Evolutionary conservation across 1,139 yeast genomes (phyloP).

Genomic region (Blastobotrys illinoisensis): DNA sequence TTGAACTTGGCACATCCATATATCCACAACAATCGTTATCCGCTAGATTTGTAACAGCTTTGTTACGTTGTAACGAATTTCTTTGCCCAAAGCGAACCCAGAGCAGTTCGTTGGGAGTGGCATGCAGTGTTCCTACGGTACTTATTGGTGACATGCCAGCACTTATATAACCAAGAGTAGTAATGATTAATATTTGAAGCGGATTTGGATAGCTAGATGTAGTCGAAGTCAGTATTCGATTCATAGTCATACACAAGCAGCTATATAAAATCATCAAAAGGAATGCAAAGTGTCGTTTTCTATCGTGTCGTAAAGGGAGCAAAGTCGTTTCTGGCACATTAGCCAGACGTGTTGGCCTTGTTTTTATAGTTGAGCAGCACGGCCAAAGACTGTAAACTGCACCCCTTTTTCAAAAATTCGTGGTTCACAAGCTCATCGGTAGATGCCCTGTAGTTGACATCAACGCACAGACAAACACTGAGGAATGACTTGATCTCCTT

Average conservation of each 20-base stretch:
- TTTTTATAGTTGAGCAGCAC: conserved; percentile 65
- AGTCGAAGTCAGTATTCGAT: not conserved
- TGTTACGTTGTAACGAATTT: too few relatives aligned
- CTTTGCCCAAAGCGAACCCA: too few relatives aligned
- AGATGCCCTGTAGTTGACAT: conserved; percentile 84
- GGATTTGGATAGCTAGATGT: too few relatives aligned
- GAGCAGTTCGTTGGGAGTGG: too few relatives aligned
- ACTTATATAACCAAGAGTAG: too few relatives aligned
- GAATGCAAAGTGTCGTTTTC: not conserved
- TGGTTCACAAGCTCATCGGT: conserved; percentile 84
- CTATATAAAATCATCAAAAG: not conserved
- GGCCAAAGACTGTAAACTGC: conserved; percentile 62
- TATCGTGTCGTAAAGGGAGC: not conserved
- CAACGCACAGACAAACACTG: conserved; percentile 91
- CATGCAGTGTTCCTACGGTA: too few relatives aligned
- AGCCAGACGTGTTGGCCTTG: conserved; percentile 7
- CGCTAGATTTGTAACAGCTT: too few relatives aligned
- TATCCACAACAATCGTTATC: too few relatives aligned
- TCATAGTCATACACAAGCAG: not conserved
- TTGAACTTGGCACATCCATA: not conserved
- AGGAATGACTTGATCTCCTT: conserved; percentile 79
- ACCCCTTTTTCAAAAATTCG: conserved; percentile 70
- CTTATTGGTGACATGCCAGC: too few relatives aligned
- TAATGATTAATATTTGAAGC: not conserved
- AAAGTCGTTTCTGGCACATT: not conserved